Evolutionary conservation across 2,329 filamentous ascomycete species (phyloP), one percentile per base, ranked within the genome.

Genomic region (Niveomyces coronatus): DNA sequence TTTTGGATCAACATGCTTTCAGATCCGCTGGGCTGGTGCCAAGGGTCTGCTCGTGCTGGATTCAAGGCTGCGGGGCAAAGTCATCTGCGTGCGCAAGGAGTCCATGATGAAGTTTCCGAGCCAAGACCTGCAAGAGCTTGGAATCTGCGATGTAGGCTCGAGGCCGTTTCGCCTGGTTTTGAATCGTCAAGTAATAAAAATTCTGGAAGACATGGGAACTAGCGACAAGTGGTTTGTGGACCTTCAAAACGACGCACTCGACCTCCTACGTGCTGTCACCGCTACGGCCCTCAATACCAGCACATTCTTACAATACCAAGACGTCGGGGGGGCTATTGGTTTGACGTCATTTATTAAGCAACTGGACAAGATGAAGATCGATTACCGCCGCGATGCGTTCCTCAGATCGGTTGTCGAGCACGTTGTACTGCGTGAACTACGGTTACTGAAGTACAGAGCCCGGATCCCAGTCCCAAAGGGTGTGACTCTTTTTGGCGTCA

Each of bases 61-160:
- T 48, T 61, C 66, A 9, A 61, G 65, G 2, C 61, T 88, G 0
- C 3, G 48, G 1, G 82, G 79, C 0, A 67, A 70, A 19, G 52
- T 65, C 3, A 64, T 94, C 27, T 62, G 64, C 19, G 60, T 93
- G 15, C 72, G 86, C 3, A 60, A 67, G 1, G 62, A 65, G 9
- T 89, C 83, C 4, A 94, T 94, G 86, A 66, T 74, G 39, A 94
- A 94, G 48, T 94, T 89, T 45, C 53, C 67, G 1, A 78, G 75
- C 35, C 49, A 61, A 0, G 66, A 72, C 24, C 60, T 53, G 2
- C 53, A 53, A 5, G 70, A 79, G 35, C 63, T 89, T 1, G 83
- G 82, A 43, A 84, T 87, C 31, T 88, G 82, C 50, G 82, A 80
- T 31, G 69, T 75, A 30, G 77, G 76, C 0, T 76, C 74, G 27